Conservation (phyloP, 1,284 basidiomycete genomes). For the Malassezia caprae region DNA sequence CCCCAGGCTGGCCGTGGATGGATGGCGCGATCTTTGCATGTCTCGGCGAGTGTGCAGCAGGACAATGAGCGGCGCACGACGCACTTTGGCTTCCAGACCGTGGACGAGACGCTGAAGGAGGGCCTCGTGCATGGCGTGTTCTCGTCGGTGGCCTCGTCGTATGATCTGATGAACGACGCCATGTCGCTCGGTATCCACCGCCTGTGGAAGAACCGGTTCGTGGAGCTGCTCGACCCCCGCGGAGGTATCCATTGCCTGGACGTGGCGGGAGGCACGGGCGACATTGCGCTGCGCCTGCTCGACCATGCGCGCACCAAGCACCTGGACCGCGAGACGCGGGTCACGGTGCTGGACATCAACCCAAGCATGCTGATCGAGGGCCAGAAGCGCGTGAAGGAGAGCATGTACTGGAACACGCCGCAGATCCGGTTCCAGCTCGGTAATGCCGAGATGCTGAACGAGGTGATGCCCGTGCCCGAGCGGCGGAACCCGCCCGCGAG, state of each 20-base stretch:
- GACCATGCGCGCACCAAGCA: conserved; percentile 82
- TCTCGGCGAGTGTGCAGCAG: background rate
- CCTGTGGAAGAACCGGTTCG: conserved; percentile 91
- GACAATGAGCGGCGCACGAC: conserved; percentile 47
- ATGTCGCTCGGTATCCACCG: conserved; percentile 93
- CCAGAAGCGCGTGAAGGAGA: conserved; percentile 57
- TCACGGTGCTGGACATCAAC: conserved; percentile 91
- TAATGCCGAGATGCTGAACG: conserved; percentile 70
- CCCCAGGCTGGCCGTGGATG: background rate
- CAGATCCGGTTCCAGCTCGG: conserved; percentile 87
- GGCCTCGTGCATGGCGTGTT: conserved; percentile 77
- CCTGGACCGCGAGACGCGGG: conserved; percentile 57
- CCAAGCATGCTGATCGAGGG: conserved; percentile 90
- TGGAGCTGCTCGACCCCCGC: conserved; percentile 63
- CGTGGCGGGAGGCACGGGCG: conserved; percentile 90
- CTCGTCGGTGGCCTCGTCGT: conserved; percentile 86
- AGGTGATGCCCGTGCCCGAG: conserved; percentile 24
- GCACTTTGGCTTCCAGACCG: conserved; percentile 84
- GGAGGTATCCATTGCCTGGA: conserved; percentile 66
- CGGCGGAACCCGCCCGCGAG: conserved; percentile 21
- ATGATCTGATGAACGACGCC: conserved; percentile 98
- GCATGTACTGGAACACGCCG: conserved; percentile 58
- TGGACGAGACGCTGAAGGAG: conserved; percentile 65
- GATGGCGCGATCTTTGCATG: background rate
- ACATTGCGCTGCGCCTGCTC: conserved; percentile 87